These are phyloP conservation scores for Pholiota adiposa DNA, from an alignment of 1,284 basidiomycete species.

Conservation along the genomic window DNA sequence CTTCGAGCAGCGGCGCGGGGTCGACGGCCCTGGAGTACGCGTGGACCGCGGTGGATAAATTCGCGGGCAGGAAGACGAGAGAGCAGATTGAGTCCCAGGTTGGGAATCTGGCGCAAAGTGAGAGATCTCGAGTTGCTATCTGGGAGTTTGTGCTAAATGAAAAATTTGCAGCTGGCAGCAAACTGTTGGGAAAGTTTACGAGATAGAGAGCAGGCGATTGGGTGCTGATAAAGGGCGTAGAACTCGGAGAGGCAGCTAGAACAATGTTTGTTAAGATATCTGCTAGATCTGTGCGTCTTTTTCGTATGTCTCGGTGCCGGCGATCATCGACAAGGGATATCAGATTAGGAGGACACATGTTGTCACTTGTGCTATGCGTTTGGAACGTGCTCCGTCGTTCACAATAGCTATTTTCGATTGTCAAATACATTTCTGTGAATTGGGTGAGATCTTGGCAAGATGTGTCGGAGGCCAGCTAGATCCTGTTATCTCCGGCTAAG, in stretches of 20 bases:
- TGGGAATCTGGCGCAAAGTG: constrained; percentile 43
- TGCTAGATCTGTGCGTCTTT: not conserved
- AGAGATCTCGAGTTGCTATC: constrained; percentile 25
- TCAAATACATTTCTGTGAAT: not conserved
- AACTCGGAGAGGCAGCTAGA: not conserved
- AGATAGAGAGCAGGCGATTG: constrained; percentile 29
- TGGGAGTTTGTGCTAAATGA: not conserved
- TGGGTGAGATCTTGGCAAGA: not conserved
- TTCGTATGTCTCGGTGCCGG: not conserved
- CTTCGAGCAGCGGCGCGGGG: constrained; percentile 25
- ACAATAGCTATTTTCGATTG: not conserved
- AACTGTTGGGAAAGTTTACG: constrained; percentile 46
- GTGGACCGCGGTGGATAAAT: constrained; percentile 44
- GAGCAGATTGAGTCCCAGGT: constrained; percentile 44
- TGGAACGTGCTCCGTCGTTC: not conserved
- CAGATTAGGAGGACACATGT: not conserved
- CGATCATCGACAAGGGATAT: not conserved
- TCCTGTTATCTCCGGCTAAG: not conserved
- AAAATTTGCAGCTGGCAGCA: constrained; percentile 38
- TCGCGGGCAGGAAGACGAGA: constrained; percentile 47
- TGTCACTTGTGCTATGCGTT: not conserved
- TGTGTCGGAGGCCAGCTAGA: not conserved
- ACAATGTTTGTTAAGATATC: not conserved
- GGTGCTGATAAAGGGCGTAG: not conserved
- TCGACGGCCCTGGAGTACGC: constrained; percentile 39